A percentile compares a stretch with the other conserved stretches of the same genome.
These are phyloP conservation scores for Monosporozyma yasuniensis DNA, from an alignment of 805 yeast genomes.

Conservation along the genomic window DNA sequence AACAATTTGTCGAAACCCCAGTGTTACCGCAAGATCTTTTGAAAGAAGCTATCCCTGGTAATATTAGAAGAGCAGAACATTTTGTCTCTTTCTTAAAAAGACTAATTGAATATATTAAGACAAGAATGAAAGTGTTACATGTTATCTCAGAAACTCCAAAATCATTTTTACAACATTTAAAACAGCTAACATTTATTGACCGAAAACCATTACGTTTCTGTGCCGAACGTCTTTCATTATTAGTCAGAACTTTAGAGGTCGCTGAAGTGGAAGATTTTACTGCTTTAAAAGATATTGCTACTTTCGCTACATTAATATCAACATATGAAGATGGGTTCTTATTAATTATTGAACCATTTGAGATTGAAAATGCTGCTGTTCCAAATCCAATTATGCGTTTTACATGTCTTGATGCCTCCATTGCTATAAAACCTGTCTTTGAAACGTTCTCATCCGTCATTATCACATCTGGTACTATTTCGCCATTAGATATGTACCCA, in stretches of 20 bases:
- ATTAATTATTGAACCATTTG: constrained; percentile 89
- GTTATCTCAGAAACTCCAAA: constrained; percentile 97
- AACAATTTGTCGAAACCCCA: constrained; percentile 72
- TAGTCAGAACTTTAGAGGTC: constrained; percentile 84
- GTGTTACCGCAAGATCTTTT: constrained; percentile 76
- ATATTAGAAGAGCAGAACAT: constrained; percentile 94
- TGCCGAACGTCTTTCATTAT: constrained; percentile 78
- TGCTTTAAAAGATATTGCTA: constrained; percentile 90
- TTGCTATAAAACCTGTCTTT: constrained; percentile 94
- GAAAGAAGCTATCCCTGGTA: constrained; percentile 94
- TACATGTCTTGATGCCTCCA: constrained; percentile 94
- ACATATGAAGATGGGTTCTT: constrained; percentile 92
- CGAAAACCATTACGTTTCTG: constrained; percentile 86
- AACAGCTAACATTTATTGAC: constrained; percentile 88
- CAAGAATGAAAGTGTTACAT: constrained; percentile 94
- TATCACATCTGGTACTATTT: constrained; percentile 95
- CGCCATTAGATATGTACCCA: constrained; percentile 98
- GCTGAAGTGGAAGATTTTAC: constrained; percentile 83
- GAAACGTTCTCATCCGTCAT: constrained; percentile 87
- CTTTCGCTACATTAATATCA: constrained; percentile 91
- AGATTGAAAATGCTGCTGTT: constrained; percentile 88
- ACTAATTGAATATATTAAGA: constrained; percentile 87
- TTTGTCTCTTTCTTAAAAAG: constrained; percentile 88
- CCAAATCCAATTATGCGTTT: constrained; percentile 93
- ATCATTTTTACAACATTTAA: constrained; percentile 84